Percentiles rank a stretch among this genome's conserved stretches.
Evolutionary conservation across 1,284 basidiomycete genomes (phyloP).

Genomic region (Sanguinoderma infundibulare): DNA sequence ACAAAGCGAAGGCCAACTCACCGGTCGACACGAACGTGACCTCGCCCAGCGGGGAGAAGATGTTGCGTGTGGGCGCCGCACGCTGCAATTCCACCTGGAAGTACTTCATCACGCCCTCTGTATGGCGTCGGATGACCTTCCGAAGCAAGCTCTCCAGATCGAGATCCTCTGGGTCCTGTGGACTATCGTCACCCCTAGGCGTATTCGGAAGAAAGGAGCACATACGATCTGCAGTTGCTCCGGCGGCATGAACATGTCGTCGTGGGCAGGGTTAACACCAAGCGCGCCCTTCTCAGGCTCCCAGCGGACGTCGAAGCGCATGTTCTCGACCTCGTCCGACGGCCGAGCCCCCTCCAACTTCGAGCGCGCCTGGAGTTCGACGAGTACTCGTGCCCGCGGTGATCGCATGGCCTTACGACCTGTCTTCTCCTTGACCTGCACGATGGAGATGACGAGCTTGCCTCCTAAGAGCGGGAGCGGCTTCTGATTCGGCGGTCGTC

Average conservation of each 20-base stretch:
- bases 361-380: slow-evolving; percentile 63
- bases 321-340: slow-evolving; percentile 74
- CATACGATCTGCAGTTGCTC: slow-evolving; percentile 53
- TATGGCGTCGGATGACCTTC: slow-evolving; percentile 63
- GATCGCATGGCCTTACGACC: slow-evolving; percentile 26
- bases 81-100: slow-evolving; percentile 59
- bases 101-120: slow-evolving; percentile 57
- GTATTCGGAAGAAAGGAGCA: slow-evolving; percentile 2
- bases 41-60: slow-evolving; percentile 65
- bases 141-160: slow-evolving; percentile 72
- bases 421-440: slow-evolving; percentile 41
- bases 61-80: slow-evolving; percentile 46
- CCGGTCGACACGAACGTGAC: slow-evolving; percentile 58
- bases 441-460: slow-evolving; percentile 53
- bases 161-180: slow-evolving; percentile 65
- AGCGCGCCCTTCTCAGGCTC: slow-evolving; percentile 65
- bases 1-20: slow-evolving; percentile 30
- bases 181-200: neutral
- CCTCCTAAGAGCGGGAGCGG: slow-evolving; percentile 62
- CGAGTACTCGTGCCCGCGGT: slow-evolving; percentile 56
- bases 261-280: slow-evolving; percentile 53
- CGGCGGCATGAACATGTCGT: slow-evolving; percentile 43
- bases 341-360: slow-evolving; percentile 55
- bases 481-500: slow-evolving; percentile 35
- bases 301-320: slow-evolving; percentile 64